Percentiles rank a stretch among this genome's conserved stretches.
Conservation (phyloP, 1,284 basidiomycete species). For the Puccinia polysora region DNA sequence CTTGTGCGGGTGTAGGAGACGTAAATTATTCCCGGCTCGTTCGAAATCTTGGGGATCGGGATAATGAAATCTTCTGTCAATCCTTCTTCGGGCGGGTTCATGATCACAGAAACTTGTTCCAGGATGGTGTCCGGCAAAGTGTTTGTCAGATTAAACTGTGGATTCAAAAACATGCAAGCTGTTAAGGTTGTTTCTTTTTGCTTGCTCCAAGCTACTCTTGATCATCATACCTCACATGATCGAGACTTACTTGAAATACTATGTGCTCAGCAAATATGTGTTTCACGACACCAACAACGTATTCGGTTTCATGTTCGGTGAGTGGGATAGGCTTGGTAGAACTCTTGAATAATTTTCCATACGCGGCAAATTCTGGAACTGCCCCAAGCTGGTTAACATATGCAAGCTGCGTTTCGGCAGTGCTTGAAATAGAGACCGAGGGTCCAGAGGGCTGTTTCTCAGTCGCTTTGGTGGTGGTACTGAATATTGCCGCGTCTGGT, state of each 20-base stretch:
- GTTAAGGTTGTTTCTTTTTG: no score
- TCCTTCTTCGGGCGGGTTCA: slow-evolving; percentile 73
- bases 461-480: slow-evolving; percentile 52
- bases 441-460: slow-evolving; percentile 62
- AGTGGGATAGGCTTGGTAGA: slow-evolving; percentile 73
- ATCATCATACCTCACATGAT: no score
- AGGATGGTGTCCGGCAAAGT: slow-evolving; percentile 97
- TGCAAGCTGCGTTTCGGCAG: slow-evolving; percentile 74
- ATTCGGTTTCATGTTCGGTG: slow-evolving; percentile 96
- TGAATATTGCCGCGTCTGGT: slow-evolving; percentile 42
- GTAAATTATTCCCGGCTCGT: slow-evolving; percentile 76
- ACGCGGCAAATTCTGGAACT: slow-evolving; percentile 77
- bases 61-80: slow-evolving; percentile 94
- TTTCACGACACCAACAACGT: slow-evolving; percentile 93
- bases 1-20: slow-evolving; percentile 84
- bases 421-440: slow-evolving; percentile 61
- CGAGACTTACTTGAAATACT: slow-evolving; percentile 80
- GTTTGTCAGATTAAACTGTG: slow-evolving; percentile 43
- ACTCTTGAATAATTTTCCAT: slow-evolving; percentile 84
- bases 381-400: slow-evolving; percentile 80
- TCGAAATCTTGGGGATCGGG: slow-evolving; percentile 54
- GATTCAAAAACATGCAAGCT: no score
- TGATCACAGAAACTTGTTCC: slow-evolving; percentile 90
- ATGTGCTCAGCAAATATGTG: slow-evolving; percentile 93
- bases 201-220: no score